These are phyloP conservation scores for Xerocomellus intermedius DNA, from an alignment of 768 basidiomycete genomes.

Conservation along the genomic window DNA sequence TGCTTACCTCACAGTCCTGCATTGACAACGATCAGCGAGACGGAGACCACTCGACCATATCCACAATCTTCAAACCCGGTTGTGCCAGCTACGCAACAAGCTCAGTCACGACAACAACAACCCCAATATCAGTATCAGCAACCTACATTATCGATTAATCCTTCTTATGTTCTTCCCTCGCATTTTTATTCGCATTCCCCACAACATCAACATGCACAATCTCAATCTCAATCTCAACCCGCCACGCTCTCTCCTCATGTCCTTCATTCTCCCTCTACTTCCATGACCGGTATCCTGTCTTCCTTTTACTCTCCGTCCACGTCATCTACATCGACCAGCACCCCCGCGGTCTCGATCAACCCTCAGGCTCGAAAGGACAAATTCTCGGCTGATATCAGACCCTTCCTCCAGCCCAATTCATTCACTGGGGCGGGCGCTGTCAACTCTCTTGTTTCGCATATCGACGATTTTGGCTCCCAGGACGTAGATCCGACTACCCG, in stretches of 20 bases:
- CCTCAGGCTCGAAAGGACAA: slow-evolving; percentile 55
- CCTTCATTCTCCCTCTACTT: slow-evolving; percentile 54
- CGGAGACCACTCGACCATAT: slow-evolving; percentile 46
- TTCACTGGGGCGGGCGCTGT: slow-evolving; percentile 75
- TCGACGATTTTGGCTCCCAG: slow-evolving; percentile 57
- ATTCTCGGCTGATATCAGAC: slow-evolving; percentile 51
- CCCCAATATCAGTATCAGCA: slow-evolving; percentile 41
- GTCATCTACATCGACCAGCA: slow-evolving; percentile 28
- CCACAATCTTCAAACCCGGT: slow-evolving; percentile 42
- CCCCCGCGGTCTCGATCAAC: slow-evolving; percentile 34
- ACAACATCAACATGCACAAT: slow-evolving; percentile 28
- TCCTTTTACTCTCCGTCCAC: slow-evolving; percentile 40
- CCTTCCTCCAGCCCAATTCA: slow-evolving; percentile 53
- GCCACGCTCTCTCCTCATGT: slow-evolving; percentile 69
- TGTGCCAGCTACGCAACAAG: slow-evolving; percentile 33
- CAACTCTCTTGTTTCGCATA: slow-evolving; percentile 51
- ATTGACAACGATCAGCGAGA: slow-evolving; percentile 55
- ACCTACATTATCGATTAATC: slow-evolving; percentile 43
- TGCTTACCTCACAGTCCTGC: slow-evolving; percentile 45
- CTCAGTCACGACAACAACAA: slow-evolving; percentile 37
- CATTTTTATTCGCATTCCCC: slow-evolving; percentile 38
- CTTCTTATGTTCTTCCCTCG: slow-evolving; percentile 38
- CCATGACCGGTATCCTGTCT: slow-evolving; percentile 33
- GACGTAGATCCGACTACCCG: slow-evolving; percentile 68
- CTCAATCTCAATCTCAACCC: slow-evolving; percentile 41